phyloP scores from a whole-genome alignment of 805 yeast genomes.

The Zygosaccharomyces bisporus region DNA sequence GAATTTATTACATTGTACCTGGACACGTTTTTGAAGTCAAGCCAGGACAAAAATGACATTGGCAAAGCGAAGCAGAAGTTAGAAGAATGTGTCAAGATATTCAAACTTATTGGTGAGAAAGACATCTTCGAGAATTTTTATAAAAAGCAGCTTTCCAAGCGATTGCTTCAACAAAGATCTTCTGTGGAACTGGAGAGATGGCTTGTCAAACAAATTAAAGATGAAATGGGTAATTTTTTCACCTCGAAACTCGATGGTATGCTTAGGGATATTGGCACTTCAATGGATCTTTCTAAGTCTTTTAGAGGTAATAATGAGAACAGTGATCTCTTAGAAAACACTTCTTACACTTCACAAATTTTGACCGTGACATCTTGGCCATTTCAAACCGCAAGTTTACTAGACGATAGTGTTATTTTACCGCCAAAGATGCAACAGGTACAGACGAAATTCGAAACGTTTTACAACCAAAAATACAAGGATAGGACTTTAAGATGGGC shows the following conservation, averaged over 20 bases:
- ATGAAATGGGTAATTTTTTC: conserved; percentile 75
- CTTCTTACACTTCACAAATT: conserved; percentile 48
- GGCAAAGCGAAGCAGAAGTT: conserved; percentile 39
- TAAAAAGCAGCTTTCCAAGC: conserved; percentile 80
- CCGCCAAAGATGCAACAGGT: conserved; percentile 45
- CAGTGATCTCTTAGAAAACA: conserved; percentile 19
- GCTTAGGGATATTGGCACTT: conserved; percentile 72
- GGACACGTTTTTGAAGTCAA: conserved; percentile 53
- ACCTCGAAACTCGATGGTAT: conserved; percentile 79
- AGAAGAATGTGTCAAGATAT: conserved; percentile 54
- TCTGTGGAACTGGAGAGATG: conserved; percentile 62
- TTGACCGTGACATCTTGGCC: conserved; percentile 71
- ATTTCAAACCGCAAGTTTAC: conserved; percentile 36
- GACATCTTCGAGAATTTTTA: conserved; percentile 82
- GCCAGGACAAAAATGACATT: conserved; percentile 42
- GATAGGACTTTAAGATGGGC: conserved; percentile 74
- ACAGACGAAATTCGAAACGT: conserved; percentile 46
- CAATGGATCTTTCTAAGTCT: conserved; percentile 39
- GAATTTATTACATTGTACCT: conserved; percentile 56
- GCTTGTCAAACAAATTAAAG: conserved; percentile 62
- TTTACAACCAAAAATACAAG: conserved; percentile 48
- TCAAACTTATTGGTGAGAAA: conserved; percentile 71
- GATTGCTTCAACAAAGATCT: conserved; percentile 54
- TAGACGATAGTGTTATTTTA: conserved; percentile 35
- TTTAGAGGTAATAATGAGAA: conserved; percentile 14